Percentiles rank a stretch among this genome's conserved stretches.
Conservation (phyloP, 2,329 filamentous ascomycete species). For the Fusarium pseudonygamai region DNA sequence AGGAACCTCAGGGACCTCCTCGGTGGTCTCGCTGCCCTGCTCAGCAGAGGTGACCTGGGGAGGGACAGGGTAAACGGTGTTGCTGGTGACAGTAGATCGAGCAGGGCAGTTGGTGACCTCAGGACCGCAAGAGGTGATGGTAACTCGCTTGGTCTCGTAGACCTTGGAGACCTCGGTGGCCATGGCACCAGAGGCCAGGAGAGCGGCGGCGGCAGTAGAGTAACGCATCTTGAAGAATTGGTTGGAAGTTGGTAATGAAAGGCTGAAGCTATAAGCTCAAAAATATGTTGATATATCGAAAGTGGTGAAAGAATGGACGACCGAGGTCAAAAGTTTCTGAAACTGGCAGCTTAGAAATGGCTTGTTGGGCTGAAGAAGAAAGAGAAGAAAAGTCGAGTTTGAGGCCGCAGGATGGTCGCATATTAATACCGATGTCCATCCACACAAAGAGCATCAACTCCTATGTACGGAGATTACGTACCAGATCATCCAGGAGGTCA, state of each 20-base stretch:
- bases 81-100: constrained; percentile 35
- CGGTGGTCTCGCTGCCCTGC: constrained; percentile 49
- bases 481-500: constrained; percentile 24
- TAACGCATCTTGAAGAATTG: constrained; percentile 69
- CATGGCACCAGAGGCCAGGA: constrained; percentile 54
- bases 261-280: constrained; percentile 40
- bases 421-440: constrained; percentile 57
- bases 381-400: constrained; percentile 37
- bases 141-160: constrained; percentile 67
- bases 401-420: constrained; percentile 49
- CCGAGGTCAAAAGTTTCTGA: constrained; percentile 62
- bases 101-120: constrained; percentile 44
- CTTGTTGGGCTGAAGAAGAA: constrained; percentile 56
- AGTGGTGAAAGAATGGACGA: constrained; percentile 63
- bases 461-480: constrained; percentile 41
- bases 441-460: constrained; percentile 25
- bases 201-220: constrained; percentile 57
- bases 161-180: constrained; percentile 56
- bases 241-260: constrained; percentile 36
- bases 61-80: constrained; percentile 31
- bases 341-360: constrained; percentile 52
- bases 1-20: constrained; percentile 38
- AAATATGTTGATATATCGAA: constrained; percentile 42
- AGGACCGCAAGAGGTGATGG: constrained; percentile 67
- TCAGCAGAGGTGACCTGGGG: constrained; percentile 24